Evolutionary conservation across 2,329 filamentous ascomycete genomes (phyloP).

Genomic region (Colletotrichum caudatum): DNA sequence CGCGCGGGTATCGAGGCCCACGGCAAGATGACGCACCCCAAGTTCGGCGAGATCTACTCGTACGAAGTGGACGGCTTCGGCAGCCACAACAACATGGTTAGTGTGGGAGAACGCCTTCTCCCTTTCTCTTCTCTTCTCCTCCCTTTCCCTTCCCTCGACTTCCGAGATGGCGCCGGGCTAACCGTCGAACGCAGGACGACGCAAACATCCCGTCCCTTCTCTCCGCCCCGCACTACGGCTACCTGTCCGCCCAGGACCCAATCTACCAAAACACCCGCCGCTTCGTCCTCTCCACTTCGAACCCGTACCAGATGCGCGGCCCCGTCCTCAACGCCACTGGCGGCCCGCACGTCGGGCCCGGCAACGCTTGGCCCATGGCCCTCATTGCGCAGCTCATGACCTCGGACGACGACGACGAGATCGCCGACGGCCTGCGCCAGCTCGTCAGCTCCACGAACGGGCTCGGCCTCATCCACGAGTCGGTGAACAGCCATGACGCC

Average conservation of each 20-base stretch:
- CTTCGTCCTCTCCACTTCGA: constrained; percentile 78
- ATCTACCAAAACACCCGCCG: constrained; percentile 80
- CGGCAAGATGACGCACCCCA: constrained; percentile 72
- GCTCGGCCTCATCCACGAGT: constrained; percentile 86
- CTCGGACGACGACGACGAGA: constrained; percentile 79
- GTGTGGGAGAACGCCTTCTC: neutral
- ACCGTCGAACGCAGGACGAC: constrained; percentile 59
- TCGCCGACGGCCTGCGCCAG: constrained; percentile 70
- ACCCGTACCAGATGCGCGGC: constrained; percentile 77
- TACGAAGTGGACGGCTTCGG: constrained; percentile 79
- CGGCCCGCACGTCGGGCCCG: constrained; percentile 67
- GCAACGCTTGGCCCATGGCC: constrained; percentile 90
- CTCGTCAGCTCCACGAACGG: constrained; percentile 77
- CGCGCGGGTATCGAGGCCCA: constrained; percentile 75
- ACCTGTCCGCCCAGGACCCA: constrained; percentile 66
- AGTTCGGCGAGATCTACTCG: constrained; percentile 74
- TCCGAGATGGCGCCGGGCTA: neutral
- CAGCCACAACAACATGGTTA: constrained; percentile 67
- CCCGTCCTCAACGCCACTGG: constrained; percentile 65
- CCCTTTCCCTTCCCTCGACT: neutral
- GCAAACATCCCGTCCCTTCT: constrained; percentile 73
- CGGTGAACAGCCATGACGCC: constrained; percentile 74
- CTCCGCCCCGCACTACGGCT: constrained; percentile 71
- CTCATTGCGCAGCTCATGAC: constrained; percentile 85
- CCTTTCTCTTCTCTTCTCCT: neutral